These are phyloP conservation scores for Verticillium klebahnii DNA, from an alignment of 2,329 filamentous ascomycete genomes.

Conservation along the genomic window DNA sequence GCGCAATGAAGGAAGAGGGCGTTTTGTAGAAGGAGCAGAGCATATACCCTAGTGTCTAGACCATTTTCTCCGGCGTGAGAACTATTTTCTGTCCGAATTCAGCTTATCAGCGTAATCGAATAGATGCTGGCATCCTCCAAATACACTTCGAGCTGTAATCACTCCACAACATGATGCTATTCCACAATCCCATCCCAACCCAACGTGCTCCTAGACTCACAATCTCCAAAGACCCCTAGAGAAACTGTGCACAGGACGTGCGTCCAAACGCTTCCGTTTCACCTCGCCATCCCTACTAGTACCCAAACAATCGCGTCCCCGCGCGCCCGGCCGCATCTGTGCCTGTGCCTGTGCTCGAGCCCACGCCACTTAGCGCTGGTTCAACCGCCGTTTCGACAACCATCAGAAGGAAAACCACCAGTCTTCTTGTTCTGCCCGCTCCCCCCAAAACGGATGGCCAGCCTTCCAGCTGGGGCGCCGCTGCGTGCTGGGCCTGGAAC, in stretches of 20 bases:
- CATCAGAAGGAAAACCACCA: neutral
- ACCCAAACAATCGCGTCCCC: neutral
- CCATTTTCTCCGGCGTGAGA: slow-evolving; percentile 1
- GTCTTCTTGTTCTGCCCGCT: neutral
- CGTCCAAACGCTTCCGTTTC: neutral
- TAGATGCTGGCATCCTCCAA: slow-evolving; percentile 1
- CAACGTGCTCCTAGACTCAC: neutral
- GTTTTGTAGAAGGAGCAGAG: slow-evolving; percentile 9
- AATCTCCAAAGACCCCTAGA: neutral
- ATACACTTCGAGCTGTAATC: neutral
- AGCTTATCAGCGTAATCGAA: slow-evolving; percentile 6
- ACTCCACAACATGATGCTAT: neutral
- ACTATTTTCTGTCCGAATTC: neutral
- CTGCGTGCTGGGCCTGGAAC: neutral
- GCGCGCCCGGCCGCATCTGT: neutral
- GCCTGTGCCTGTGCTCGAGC: neutral
- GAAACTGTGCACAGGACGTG: neutral
- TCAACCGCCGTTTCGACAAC: neutral
- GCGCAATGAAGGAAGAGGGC: slow-evolving; percentile 10
- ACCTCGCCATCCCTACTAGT: neutral
- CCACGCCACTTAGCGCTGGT: neutral
- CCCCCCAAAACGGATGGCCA: neutral
- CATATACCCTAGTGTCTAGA: slow-evolving; percentile 2
- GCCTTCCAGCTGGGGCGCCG: neutral
- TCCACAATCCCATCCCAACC: neutral